These are phyloP conservation scores for Eimeria tenella DNA, from an alignment of 169 alveolate species.

Conservation along the genomic window DNA sequence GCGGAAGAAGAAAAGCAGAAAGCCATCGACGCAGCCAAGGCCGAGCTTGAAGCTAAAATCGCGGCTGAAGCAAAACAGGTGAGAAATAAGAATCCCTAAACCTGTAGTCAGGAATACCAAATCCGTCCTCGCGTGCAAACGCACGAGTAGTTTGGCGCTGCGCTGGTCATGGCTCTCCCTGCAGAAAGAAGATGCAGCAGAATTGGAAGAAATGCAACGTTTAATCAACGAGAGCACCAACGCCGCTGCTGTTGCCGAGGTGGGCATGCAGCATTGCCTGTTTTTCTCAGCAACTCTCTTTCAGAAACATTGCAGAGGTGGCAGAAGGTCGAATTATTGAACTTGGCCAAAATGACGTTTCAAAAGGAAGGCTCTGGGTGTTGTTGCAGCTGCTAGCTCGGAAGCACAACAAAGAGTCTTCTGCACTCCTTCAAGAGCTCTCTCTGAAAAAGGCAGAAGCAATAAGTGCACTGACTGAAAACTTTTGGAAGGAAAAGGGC, in stretches of 20 bases:
- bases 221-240: conserved; percentile 49
- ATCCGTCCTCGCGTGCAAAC: too few species aligned
- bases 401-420: conserved; percentile 14
- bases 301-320: not conserved
- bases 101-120: too few species aligned
- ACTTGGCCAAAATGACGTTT: not conserved
- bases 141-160: not conserved
- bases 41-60: conserved; percentile 48
- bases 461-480: conserved; percentile 38
- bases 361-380: not conserved
- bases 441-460: conserved; percentile 60
- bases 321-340: not conserved
- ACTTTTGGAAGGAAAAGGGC: conserved; percentile 64
- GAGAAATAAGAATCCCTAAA: not conserved
- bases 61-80: conserved; percentile 41
- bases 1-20: conserved; percentile 58
- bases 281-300: not conserved
- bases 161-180: not conserved
- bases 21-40: conserved; percentile 40
- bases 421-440: conserved; percentile 57
- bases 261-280: not conserved
- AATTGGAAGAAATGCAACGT: conserved; percentile 23
- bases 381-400: conserved; percentile 69
- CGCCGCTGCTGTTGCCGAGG: conserved; percentile 63
- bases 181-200: conserved; percentile 61